These are phyloP conservation scores for Metschnikowia borealis DNA, from an alignment of 805 yeast species.

Conservation along the genomic window DNA sequence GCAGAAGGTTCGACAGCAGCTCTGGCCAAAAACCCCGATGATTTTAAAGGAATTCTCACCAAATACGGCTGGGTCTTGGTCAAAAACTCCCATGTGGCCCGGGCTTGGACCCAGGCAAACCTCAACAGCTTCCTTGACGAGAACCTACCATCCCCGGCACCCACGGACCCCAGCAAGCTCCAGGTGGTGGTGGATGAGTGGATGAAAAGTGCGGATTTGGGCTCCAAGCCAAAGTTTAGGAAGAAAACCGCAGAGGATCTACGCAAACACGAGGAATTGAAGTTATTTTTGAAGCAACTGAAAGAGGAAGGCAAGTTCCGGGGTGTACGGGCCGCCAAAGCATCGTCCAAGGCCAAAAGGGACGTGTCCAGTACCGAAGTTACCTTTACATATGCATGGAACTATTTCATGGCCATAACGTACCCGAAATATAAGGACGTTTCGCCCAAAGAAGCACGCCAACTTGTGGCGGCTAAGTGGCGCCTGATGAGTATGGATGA, in stretches of 20 bases:
- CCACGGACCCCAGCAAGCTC: not conserved
- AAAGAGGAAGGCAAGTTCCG: slow-evolving; percentile 16
- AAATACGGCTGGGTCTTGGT: slow-evolving; percentile 23
- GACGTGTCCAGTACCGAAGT: slow-evolving; percentile 13
- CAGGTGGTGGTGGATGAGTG: slow-evolving; percentile 17
- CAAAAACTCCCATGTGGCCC: slow-evolving; percentile 16
- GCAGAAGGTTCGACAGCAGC: no score
- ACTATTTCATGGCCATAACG: slow-evolving; percentile 24
- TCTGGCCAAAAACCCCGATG: slow-evolving; percentile 13
- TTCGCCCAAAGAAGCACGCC: slow-evolving; percentile 15
- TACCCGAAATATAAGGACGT: slow-evolving; percentile 16
- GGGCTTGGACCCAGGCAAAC: slow-evolving; percentile 19
- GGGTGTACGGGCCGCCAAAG: not conserved
- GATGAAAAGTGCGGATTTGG: slow-evolving; percentile 13
- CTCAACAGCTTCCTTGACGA: slow-evolving; percentile 7
- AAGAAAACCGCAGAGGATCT: slow-evolving; percentile 14
- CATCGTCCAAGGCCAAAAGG: not conserved
- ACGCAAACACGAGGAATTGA: slow-evolving; percentile 16
- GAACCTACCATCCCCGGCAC: slow-evolving; percentile 1
- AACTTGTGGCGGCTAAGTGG: slow-evolving; percentile 22
- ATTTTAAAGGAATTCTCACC: slow-evolving; percentile 17
- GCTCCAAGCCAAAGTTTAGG: slow-evolving; percentile 10
- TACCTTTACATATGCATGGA: slow-evolving; percentile 34
- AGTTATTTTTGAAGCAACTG: slow-evolving; percentile 22
- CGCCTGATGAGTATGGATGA: slow-evolving; percentile 22